phyloP scores from a whole-genome alignment of 116 monocot genomes.

The Zostera marina region DNA sequence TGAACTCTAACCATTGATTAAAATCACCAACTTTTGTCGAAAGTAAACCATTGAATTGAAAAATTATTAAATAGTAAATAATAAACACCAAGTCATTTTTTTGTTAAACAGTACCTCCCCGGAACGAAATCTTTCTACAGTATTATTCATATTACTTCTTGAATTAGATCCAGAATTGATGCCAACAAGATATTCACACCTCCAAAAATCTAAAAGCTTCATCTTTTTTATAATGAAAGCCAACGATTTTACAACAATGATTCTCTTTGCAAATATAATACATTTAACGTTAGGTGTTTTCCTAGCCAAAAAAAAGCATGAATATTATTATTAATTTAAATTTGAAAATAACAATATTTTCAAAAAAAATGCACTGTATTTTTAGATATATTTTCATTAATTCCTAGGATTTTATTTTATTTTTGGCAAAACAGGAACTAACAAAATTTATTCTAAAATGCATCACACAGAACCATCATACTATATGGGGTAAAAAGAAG shows the following conservation, averaged over 20 bases:
- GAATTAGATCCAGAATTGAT: slow-evolving; percentile 66
- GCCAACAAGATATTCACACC: slow-evolving; percentile 83
- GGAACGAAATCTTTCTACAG: slow-evolving; percentile 60
- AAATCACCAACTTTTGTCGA: too few relatives aligned
- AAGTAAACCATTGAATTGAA: too few relatives aligned
- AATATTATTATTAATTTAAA: not conserved
- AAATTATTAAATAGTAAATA: too few relatives aligned
- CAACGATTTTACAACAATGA: slow-evolving; percentile 52
- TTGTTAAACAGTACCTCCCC: slow-evolving; percentile 46
- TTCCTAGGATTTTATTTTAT: too few relatives aligned
- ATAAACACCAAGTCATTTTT: not conserved
- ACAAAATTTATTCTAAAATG: too few relatives aligned
- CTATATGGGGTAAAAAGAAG: too few relatives aligned
- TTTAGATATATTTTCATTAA: not conserved
- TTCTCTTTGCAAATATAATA: slow-evolving; percentile 90
- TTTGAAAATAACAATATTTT: not conserved
- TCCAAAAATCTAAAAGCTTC: slow-evolving; percentile 53
- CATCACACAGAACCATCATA: too few relatives aligned
- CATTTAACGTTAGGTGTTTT: slow-evolving; percentile 40
- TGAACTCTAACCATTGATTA: too few relatives aligned
- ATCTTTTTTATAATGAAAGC: slow-evolving; percentile 44
- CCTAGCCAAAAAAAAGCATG: slow-evolving; percentile 21
- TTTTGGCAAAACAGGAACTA: too few relatives aligned
- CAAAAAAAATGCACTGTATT: not conserved
- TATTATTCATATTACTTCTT: slow-evolving; percentile 40